Conservation (phyloP, 176 grass and related monocot genomes). For the Luzula sylvatica region DNA sequence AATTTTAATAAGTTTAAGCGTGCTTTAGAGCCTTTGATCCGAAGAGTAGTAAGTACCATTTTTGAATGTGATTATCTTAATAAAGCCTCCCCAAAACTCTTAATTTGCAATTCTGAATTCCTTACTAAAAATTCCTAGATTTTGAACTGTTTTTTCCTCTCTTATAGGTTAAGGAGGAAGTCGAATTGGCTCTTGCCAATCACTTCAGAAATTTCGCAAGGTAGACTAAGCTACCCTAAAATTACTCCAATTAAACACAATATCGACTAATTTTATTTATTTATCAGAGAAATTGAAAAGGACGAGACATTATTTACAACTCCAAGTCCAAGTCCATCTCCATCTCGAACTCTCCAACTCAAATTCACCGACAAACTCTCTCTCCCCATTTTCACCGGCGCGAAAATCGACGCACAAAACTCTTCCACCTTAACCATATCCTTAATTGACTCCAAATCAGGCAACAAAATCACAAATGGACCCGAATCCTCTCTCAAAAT, state of each 20-base stretch:
- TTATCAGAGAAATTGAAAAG: conserved; percentile 35
- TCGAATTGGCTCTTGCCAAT: conserved; percentile 71
- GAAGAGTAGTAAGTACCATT: conserved; percentile 30
- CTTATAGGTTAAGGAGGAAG: conserved; percentile 97
- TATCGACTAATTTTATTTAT: conserved; percentile 27
- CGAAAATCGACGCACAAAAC: conserved; percentile 76
- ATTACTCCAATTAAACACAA: background rate
- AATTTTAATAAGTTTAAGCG: conserved; percentile 23
- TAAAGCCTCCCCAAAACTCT: too few species aligned
- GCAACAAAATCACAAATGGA: conserved; percentile 30
- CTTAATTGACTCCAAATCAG: conserved; percentile 49
- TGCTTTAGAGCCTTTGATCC: conserved; percentile 31
- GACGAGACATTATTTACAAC: conserved; percentile 39
- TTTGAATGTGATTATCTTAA: background rate
- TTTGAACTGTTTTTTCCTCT: conserved; percentile 12
- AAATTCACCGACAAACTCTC: conserved; percentile 72
- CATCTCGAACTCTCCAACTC: conserved; percentile 51
- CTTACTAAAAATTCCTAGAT: too few species aligned
- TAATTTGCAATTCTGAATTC: too few species aligned
- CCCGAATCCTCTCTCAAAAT: conserved; percentile 45
- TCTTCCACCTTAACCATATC: conserved; percentile 37
- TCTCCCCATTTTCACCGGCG: conserved; percentile 89
- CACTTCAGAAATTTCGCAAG: conserved; percentile 45
- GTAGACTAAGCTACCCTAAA: conserved; percentile 18
- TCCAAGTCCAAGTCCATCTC: conserved; percentile 32